phyloP scores from a whole-genome alignment of 108 stramenopile genomes.

The Cyclostephanos tholiformis region DNA sequence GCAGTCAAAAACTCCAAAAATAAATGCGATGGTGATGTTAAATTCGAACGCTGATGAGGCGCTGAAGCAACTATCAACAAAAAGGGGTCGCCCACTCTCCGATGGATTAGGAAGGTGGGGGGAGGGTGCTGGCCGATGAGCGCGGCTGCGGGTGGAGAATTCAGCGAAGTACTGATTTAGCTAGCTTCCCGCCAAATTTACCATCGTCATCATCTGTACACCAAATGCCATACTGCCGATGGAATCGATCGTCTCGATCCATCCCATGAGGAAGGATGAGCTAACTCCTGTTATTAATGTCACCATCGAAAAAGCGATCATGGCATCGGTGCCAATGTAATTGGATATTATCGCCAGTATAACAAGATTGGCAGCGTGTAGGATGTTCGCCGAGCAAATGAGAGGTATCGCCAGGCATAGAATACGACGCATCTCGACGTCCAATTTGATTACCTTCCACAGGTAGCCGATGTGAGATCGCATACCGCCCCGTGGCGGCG shows the following conservation, averaged over 20 bases:
- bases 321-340: constrained; percentile 36
- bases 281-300: constrained; percentile 26
- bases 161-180: no score
- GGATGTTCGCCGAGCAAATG: constrained; percentile 15
- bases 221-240: constrained; percentile 39
- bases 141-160: no score
- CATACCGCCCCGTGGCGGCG: no score
- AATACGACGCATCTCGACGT: constrained; percentile 35
- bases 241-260: constrained; percentile 28
- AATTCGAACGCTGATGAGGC: no score
- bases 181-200: no score
- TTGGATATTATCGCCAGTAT: constrained; percentile 28
- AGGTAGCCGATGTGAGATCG: not conserved
- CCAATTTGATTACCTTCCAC: constrained; percentile 7
- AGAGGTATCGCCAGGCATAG: constrained; percentile 34
- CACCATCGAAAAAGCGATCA: constrained; percentile 45
- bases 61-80: no score
- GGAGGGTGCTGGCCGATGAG: no score
- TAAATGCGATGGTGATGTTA: no score
- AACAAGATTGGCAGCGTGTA: constrained; percentile 1
- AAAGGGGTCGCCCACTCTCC: no score
- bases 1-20: no score
- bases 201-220: no score
- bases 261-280: constrained; percentile 28
- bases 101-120: no score